Conservation (phyloP, 2,329 filamentous ascomycete genomes). For the Thelonectria olida region DNA sequence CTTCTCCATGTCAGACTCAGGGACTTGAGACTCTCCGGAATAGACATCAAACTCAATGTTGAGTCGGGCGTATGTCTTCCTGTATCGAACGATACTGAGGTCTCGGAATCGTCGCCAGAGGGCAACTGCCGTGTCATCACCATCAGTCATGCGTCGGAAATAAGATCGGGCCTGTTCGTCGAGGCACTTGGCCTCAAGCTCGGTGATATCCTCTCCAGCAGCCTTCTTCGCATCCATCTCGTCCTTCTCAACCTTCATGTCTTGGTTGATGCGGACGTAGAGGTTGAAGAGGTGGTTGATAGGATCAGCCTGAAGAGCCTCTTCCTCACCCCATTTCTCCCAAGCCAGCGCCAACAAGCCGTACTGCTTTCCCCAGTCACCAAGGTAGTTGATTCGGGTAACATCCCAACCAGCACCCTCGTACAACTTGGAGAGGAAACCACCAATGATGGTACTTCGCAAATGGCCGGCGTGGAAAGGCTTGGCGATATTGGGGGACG, state of each 20-base stretch:
- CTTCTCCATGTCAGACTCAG: conserved; percentile 71
- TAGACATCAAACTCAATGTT: conserved; percentile 77
- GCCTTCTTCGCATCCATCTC: conserved; percentile 66
- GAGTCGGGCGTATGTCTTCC: conserved; percentile 73
- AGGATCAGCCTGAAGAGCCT: conserved; percentile 74
- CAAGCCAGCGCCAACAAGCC: conserved; percentile 70
- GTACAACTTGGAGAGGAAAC: conserved; percentile 79
- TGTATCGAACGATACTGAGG: conserved; percentile 73
- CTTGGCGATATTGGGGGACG: conserved; percentile 87
- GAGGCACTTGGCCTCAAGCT: conserved; percentile 63
- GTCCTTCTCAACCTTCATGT: conserved; percentile 74
- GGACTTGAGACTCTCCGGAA: conserved; percentile 79
- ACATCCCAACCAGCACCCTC: conserved; percentile 78
- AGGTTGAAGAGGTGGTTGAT: conserved; percentile 86
- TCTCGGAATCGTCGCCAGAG: conserved; percentile 74
- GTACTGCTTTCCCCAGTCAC: conserved; percentile 44
- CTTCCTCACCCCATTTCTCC: conserved; percentile 78
- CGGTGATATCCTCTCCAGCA: conserved; percentile 59
- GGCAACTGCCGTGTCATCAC: conserved; percentile 66
- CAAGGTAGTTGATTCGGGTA: conserved; percentile 69
- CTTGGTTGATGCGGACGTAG: conserved; percentile 80
- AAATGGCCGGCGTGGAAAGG: conserved; percentile 84
- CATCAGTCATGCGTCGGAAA: conserved; percentile 77
- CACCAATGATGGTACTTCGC: conserved; percentile 81
- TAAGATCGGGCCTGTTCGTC: conserved; percentile 80